Evolutionary conservation across 176 grass and related monocot species (phyloP).

Genomic region (Musa acuminata): DNA sequence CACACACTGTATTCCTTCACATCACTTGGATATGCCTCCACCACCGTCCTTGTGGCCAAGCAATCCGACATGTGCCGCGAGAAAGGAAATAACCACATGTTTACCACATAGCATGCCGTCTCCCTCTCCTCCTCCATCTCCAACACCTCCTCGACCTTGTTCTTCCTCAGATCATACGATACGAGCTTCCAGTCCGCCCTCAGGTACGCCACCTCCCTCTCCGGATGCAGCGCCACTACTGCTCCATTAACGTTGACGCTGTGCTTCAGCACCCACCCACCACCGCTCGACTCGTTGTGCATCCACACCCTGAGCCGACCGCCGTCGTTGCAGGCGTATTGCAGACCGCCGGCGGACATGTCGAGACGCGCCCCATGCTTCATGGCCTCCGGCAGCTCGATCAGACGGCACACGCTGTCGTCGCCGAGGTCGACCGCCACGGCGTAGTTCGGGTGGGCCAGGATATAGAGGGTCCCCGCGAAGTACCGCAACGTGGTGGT

Average conservation of each 20-base stretch:
- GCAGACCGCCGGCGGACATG: neutral
- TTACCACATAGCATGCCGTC: slow-evolving; percentile 56
- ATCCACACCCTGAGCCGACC: neutral
- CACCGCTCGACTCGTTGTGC: neutral
- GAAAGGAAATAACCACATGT: slow-evolving; percentile 70
- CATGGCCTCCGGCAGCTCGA: slow-evolving; percentile 2
- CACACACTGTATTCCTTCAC: too few relatives aligned
- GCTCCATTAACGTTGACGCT: slow-evolving; percentile 7
- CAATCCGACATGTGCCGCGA: slow-evolving; percentile 49
- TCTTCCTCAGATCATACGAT: slow-evolving; percentile 40
- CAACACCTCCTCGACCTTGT: slow-evolving; percentile 38
- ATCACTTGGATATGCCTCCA: too few relatives aligned
- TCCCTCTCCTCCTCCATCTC: slow-evolving; percentile 33
- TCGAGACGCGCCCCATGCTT: neutral
- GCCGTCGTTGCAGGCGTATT: slow-evolving; percentile 1
- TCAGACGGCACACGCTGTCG: neutral
- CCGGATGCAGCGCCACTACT: slow-evolving; percentile 55
- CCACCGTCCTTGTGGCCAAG: neutral
- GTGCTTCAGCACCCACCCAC: neutral
- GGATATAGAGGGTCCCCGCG: neutral
- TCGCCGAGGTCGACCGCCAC: neutral
- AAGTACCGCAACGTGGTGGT: neutral
- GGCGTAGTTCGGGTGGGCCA: neutral
- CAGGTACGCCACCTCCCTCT: slow-evolving; percentile 62
- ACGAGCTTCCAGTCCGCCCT: slow-evolving; percentile 56